These are phyloP conservation scores for Magnusiomyces fungicola DNA, from an alignment of 1,139 yeast species.

Conservation along the genomic window DNA sequence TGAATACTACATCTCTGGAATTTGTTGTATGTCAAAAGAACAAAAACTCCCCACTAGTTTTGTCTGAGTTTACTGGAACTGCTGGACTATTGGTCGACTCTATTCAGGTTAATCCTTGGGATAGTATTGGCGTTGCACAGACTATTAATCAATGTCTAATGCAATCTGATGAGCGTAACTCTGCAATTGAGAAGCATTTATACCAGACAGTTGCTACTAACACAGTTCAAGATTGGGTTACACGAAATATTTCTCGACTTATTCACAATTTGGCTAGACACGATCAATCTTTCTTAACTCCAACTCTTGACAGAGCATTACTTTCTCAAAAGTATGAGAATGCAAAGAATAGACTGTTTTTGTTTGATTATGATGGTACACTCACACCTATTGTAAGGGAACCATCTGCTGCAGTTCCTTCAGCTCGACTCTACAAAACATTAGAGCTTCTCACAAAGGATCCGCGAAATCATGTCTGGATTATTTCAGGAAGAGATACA, in stretches of 20 bases:
- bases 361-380: conserved; percentile 97
- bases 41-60: conserved; percentile 51
- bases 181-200: conserved; percentile 33
- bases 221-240: conserved; percentile 79
- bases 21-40: conserved; percentile 81
- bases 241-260: conserved; percentile 50
- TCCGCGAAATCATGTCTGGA: conserved; percentile 85
- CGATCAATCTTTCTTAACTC: conserved; percentile 56
- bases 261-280: conserved; percentile 42
- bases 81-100: conserved; percentile 75
- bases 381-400: conserved; percentile 91
- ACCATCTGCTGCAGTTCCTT: conserved; percentile 98
- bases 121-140: conserved; percentile 84
- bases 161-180: conserved; percentile 33
- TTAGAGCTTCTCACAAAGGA: conserved; percentile 59
- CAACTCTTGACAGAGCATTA: conserved; percentile 65
- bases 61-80: conserved; percentile 88
- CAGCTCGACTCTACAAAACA: conserved; percentile 57
- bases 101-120: conserved; percentile 70
- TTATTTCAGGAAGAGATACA: conserved; percentile 94
- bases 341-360: conserved; percentile 64
- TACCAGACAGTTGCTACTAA: conserved; percentile 59
- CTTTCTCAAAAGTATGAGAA: conserved; percentile 47
- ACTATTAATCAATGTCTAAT: conserved; percentile 65
- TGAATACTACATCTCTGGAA: conserved; percentile 92